Percentiles rank a stretch among this genome's conserved stretches.
Evolutionary conservation across 2,329 filamentous ascomycete genomes (phyloP).

Genomic region (Talaromyces rugulosus): DNA sequence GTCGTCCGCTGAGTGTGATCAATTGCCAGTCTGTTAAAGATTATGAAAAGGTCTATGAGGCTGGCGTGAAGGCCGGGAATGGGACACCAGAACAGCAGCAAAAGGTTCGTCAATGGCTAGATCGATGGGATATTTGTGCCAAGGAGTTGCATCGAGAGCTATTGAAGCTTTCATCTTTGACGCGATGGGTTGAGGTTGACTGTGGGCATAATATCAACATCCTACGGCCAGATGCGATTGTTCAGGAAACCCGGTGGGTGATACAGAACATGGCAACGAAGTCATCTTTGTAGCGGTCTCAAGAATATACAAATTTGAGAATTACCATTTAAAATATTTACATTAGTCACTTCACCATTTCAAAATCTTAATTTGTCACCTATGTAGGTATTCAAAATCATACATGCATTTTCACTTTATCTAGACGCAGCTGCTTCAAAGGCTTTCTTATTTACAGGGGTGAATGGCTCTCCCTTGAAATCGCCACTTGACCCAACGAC

Average conservation of each 20-base stretch:
- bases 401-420: neutral
- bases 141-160: conserved; percentile 28
- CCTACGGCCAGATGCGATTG: conserved; percentile 32
- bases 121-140: conserved; percentile 26
- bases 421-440: conserved; percentile 1
- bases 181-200: conserved; percentile 28
- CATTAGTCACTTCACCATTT: neutral
- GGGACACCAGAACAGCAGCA: conserved; percentile 27
- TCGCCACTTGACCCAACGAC: neutral
- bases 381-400: neutral
- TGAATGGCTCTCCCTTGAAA: conserved; percentile 5
- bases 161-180: conserved; percentile 27
- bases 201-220: conserved; percentile 38
- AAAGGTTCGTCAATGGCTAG: conserved; percentile 26
- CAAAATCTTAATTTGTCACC: neutral
- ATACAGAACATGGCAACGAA: neutral
- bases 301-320: neutral
- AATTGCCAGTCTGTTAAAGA: conserved; percentile 29
- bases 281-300: neutral
- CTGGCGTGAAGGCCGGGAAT: conserved; percentile 29
- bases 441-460: conserved; percentile 6
- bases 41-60: conserved; percentile 29
- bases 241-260: conserved; percentile 34
- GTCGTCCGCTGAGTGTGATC: conserved; percentile 33
- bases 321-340: neutral